Evolutionary conservation across 129 eudicot genomes (phyloP).

Genomic region (Pseudognaphalium luteoalbum): DNA sequence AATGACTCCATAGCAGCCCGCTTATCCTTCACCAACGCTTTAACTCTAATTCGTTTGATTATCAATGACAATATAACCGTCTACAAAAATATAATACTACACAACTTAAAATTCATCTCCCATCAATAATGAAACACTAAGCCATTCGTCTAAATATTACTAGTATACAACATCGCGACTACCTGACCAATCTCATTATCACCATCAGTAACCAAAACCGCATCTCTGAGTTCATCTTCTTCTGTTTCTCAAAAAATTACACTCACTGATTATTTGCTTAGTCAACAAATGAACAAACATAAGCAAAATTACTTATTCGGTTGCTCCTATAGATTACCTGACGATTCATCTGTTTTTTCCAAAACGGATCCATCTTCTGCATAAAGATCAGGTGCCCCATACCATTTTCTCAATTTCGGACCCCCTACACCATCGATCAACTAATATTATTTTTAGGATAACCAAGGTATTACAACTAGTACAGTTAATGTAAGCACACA

Average conservation of each 20-base stretch:
- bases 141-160: not conserved
- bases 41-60: constrained; percentile 76
- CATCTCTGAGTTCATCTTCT: constrained; percentile 78
- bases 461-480: not conserved
- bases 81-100: constrained; percentile 44
- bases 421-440: constrained; percentile 60
- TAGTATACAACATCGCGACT: not conserved
- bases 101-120: not conserved
- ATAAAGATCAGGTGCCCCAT: constrained; percentile 83
- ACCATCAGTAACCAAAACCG: constrained; percentile 88
- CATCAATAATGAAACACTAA: not conserved
- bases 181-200: constrained; percentile 98
- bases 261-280: constrained; percentile 5
- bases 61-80: constrained; percentile 78
- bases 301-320: not conserved
- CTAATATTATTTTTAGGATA: not conserved
- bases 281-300: constrained; percentile 20
- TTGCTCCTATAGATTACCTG: constrained; percentile 43
- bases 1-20: constrained; percentile 89
- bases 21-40: constrained; percentile 89
- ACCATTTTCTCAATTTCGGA: constrained; percentile 96
- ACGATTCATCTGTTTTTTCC: constrained; percentile 50
- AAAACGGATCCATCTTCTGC: constrained; percentile 52
- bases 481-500: not conserved
- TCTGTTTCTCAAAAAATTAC: constrained; percentile 43